phyloP scores from a whole-genome alignment of 2,329 filamentous ascomycete species.

The Acarospora socialis region DNA sequence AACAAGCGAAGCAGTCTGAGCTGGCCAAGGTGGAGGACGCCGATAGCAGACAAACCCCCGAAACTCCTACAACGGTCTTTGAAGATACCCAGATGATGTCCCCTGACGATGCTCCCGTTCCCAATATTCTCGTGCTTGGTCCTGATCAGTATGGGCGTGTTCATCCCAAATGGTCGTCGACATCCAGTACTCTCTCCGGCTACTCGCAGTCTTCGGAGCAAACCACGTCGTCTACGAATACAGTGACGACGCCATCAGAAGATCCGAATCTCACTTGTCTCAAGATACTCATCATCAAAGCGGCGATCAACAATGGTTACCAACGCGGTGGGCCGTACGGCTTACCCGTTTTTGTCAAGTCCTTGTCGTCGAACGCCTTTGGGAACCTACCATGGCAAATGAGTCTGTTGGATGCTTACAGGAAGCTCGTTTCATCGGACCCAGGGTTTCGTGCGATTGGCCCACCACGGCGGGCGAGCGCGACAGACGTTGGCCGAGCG shows the following conservation, averaged over 20 bases:
- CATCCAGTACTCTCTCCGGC: conserved; percentile 61
- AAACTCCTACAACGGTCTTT: conserved; percentile 90
- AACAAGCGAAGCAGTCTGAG: conserved; percentile 35
- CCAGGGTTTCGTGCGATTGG: conserved; percentile 42
- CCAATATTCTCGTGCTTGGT: conserved; percentile 78
- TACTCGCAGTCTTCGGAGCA: conserved; percentile 51
- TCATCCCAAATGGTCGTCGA: conserved; percentile 55
- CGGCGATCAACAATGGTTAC: conserved; percentile 74
- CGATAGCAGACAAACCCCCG: conserved; percentile 44
- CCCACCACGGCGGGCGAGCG: conserved; percentile 27
- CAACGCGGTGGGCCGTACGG: conserved; percentile 43
- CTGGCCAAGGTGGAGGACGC: conserved; percentile 32
- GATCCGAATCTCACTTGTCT: conserved; percentile 65
- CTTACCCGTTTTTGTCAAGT: conserved; percentile 62
- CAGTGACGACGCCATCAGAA: conserved; percentile 39
- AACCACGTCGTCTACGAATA: conserved; percentile 27
- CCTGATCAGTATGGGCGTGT: conserved; percentile 47
- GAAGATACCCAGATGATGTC: conserved; percentile 82
- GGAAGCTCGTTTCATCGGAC: conserved; percentile 63
- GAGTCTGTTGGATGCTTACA: conserved; percentile 62
- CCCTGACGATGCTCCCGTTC: conserved; percentile 62
- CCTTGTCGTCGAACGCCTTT: conserved; percentile 63
- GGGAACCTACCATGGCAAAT: conserved; percentile 57
- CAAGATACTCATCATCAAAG: conserved; percentile 67
- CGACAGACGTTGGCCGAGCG: conserved; percentile 65